Conservation (phyloP, 495 filamentous ascomycete species). For the Penicillium desertorum region DNA sequence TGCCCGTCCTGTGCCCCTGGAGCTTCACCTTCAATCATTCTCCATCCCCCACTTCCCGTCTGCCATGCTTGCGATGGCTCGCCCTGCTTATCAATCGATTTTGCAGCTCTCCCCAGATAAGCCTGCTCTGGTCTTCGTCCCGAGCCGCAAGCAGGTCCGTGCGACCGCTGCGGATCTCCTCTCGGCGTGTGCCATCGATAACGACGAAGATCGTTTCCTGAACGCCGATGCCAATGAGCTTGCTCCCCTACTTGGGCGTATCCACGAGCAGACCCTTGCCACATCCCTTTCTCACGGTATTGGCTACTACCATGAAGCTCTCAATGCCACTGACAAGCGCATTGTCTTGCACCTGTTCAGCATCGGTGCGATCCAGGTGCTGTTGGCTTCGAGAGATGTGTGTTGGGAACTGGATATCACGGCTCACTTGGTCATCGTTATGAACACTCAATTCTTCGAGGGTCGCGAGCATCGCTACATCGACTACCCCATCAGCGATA, state of each 20-base stretch:
- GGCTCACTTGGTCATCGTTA: conserved; percentile 88
- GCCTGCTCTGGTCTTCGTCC: conserved; percentile 87
- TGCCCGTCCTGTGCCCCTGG: conserved; percentile 80
- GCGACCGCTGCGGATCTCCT: conserved; percentile 87
- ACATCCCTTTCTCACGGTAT: conserved; percentile 95
- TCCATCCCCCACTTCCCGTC: conserved; percentile 96
- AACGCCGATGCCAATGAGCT: conserved; percentile 79
- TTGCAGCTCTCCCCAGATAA: conserved; percentile 82
- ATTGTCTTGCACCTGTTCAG: conserved; percentile 90
- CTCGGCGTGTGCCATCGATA: conserved; percentile 78
- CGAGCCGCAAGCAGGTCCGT: conserved; percentile 87
- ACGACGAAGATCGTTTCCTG: conserved; percentile 91
- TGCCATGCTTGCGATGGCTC: conserved; percentile 97
- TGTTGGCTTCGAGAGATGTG: conserved; percentile 90
- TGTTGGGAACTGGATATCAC: conserved; percentile 93
- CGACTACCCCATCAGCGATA: conserved; percentile 91
- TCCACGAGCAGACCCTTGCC: conserved; percentile 83
- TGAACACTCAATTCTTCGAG: conserved; percentile 99
- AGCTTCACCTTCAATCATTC: conserved; percentile 94
- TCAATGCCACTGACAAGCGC: conserved; percentile 82
- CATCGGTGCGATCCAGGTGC: conserved; percentile 87
- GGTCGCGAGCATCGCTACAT: conserved; percentile 96
- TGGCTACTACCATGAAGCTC: conserved; percentile 94
- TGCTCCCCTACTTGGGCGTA: conserved; percentile 70
- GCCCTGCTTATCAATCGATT: conserved; percentile 84